These are phyloP conservation scores for Saccharomyces hybrid DNA, from an alignment of 1,139 yeast genomes.

Conservation along the genomic window DNA sequence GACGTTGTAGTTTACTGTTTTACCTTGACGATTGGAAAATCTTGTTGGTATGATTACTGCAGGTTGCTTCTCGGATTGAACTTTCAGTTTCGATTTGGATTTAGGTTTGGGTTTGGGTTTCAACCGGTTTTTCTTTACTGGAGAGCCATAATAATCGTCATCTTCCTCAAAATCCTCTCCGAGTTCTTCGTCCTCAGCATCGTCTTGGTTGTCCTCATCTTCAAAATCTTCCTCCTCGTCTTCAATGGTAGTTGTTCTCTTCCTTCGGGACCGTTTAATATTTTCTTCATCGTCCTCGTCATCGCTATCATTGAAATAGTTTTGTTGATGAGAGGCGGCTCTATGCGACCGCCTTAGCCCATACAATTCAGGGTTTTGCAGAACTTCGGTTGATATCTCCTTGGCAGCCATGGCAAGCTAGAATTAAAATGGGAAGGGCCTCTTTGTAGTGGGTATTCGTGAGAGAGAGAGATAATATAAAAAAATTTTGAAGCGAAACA, in stretches of 20 bases:
- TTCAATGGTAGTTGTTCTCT: constrained; percentile 23
- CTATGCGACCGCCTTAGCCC: constrained; percentile 86
- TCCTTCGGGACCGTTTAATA: constrained; percentile 13
- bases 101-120: too few species aligned
- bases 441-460: not conserved
- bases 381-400: constrained; percentile 33
- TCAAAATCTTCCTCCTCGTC: constrained; percentile 20
- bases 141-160: too few species aligned
- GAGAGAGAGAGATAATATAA: not conserved
- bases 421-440: constrained; percentile 3
- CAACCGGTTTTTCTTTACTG: too few species aligned
- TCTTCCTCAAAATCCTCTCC: too few species aligned
- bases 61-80: constrained; percentile 8
- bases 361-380: constrained; percentile 74
- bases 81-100: too few species aligned
- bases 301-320: constrained; percentile 30
- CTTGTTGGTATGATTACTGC: constrained; percentile 37
- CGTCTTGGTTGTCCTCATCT: constrained; percentile 19
- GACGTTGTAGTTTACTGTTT: constrained; percentile 65
- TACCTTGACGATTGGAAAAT: constrained; percentile 69
- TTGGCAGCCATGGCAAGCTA: constrained; percentile 7
- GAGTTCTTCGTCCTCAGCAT: constrained; percentile 23
- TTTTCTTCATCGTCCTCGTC: constrained; percentile 31
- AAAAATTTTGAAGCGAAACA: not conserved
- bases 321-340: constrained; percentile 44